Evolutionary conservation across 2,329 filamentous ascomycete species (phyloP), one percentile per base, ranked within the genome.

Genomic region (Tolypocladium inflatum): DNA sequence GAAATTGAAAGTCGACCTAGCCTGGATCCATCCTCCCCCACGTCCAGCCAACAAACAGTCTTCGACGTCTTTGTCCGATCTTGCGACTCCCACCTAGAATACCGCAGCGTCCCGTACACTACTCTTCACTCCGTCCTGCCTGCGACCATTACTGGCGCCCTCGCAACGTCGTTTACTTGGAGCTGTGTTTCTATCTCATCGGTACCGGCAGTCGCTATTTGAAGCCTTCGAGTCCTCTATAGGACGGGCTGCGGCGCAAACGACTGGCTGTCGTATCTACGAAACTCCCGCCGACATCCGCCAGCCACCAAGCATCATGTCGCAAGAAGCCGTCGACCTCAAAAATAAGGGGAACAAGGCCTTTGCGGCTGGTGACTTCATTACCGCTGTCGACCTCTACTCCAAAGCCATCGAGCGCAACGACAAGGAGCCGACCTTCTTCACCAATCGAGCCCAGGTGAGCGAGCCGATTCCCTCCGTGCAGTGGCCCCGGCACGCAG

Each of bases 321-420:
- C 76, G 60, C 65, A 89, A 71, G 85, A 89, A 73, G 93, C 93
- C 56, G 82, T 86, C 65, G 88, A 87, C 70, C 79, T 96, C 66
- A 99, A 99, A 79, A 88, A 95, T 74, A 83, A 95, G 74, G 94
- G 94, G 71, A 99, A 99, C 76, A 89, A 92, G 69, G 91, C 91
- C 56, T 97, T 97, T 75, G 85, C 86, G 58, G 80, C 85, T 38
- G 91, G 96, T 68, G 89, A 97, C 78, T 99, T 90, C 89, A 83
- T 82, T 13, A 77, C 81, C 3, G 94, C 94, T 9, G 81, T 96
- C 62, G 86, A 92, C 2, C 85, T 86, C 64, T 99, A 99, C 74
- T 85, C 85, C 57, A 83, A 95, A 74, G 93, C 93, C 33, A 97
- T 99, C 70, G 86, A 89, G 60, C 76, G 90, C 65, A 87, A 96